A percentile compares a stretch with the other conserved stretches of the same genome.
Evolutionary conservation across 768 basidiomycete genomes (phyloP).

Genomic region (Obba rivulosa): DNA sequence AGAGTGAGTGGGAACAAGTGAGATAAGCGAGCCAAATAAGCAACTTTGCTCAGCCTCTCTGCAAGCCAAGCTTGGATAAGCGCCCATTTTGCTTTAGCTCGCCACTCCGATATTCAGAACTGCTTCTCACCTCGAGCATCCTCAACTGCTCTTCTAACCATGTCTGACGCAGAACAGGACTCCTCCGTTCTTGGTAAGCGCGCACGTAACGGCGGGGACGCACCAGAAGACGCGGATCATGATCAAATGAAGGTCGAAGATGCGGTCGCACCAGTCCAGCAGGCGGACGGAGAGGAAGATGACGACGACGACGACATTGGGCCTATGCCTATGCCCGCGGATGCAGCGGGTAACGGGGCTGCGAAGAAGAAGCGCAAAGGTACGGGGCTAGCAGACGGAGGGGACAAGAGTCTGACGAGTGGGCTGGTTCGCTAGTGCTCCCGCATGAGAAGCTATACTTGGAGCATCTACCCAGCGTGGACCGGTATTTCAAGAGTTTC

Average conservation of each 20-base stretch:
- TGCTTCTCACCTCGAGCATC: too few relatives aligned
- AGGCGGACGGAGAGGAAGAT: slow-evolving; percentile 36
- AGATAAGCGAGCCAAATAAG: too few relatives aligned
- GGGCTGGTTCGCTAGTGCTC: slow-evolving; percentile 52
- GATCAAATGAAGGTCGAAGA: slow-evolving; percentile 10
- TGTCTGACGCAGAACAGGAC: slow-evolving; percentile 20
- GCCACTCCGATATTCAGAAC: too few relatives aligned
- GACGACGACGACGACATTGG: slow-evolving; percentile 79
- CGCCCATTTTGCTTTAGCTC: too few relatives aligned
- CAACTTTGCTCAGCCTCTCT: too few relatives aligned
- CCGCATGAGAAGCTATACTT: slow-evolving; percentile 92
- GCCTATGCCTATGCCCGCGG: slow-evolving; percentile 78
- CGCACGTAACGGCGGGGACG: slow-evolving; percentile 12
- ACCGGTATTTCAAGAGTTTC: slow-evolving; percentile 95
- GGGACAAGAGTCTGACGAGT: neutral
- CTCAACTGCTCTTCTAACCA: neutral
- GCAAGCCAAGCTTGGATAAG: too few relatives aligned
- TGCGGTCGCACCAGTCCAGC: neutral
- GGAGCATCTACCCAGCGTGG: slow-evolving; percentile 85
- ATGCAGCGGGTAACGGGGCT: slow-evolving; percentile 28
- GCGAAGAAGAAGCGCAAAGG: slow-evolving; percentile 84
- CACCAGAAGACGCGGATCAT: slow-evolving; percentile 1
- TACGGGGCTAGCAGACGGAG: slow-evolving; percentile 25
- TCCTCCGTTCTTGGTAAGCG: slow-evolving; percentile 22
- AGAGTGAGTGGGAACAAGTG: too few relatives aligned